These are phyloP conservation scores for Ganoderma boninense DNA, from an alignment of 1,284 basidiomycete genomes.

Conservation along the genomic window DNA sequence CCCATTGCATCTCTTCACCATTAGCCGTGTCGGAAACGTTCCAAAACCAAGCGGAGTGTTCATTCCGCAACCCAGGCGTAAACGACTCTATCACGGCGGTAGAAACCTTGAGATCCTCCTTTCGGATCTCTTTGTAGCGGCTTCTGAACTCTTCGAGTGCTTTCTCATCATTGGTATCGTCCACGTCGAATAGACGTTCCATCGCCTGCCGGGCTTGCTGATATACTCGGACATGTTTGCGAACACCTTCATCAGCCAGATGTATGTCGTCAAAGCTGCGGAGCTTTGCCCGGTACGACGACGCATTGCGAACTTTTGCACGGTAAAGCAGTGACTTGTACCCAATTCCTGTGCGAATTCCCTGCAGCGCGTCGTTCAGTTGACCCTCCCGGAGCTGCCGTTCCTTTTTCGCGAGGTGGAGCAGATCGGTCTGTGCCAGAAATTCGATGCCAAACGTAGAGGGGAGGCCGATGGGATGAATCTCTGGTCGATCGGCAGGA, in stretches of 20 bases:
- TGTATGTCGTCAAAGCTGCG: conserved; percentile 11
- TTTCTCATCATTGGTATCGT: neutral
- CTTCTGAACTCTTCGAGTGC: neutral
- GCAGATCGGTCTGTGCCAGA: no score
- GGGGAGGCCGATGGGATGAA: neutral
- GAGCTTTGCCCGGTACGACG: neutral
- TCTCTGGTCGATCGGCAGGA: neutral
- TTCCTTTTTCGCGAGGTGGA: neutral
- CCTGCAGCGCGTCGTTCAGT: conserved; percentile 8
- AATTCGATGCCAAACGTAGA: conserved; percentile 1
- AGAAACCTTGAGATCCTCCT: neutral
- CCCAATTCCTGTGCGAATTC: conserved; percentile 3
- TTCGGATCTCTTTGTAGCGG: neutral
- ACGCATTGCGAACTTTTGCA: conserved; percentile 6
- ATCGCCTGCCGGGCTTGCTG: neutral
- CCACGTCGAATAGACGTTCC: neutral
- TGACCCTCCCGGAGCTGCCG: neutral
- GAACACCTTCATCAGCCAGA: neutral
- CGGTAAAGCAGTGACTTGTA: conserved; percentile 17
- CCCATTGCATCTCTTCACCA: neutral
- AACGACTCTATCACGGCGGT: conserved; percentile 4
- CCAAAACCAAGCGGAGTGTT: conserved; percentile 12
- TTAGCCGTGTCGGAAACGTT: neutral
- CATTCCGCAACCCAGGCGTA: neutral
- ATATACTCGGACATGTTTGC: conserved; percentile 3